Conservation (phyloP, 345 rosid genomes). For the Geranium rotundifolium region DNA sequence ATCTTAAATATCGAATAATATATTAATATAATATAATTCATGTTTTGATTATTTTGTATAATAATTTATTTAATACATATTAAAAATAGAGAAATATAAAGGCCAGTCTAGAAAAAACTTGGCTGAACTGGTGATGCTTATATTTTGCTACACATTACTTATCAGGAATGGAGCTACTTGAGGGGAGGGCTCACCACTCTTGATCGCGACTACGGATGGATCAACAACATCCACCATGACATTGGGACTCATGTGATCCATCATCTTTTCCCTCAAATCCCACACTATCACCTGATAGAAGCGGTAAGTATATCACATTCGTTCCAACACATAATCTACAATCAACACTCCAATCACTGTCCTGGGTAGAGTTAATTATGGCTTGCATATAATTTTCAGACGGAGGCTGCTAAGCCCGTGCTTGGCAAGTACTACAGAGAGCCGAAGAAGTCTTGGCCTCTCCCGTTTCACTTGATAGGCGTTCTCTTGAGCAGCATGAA, state of each 20-base stretch:
- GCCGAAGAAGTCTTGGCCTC: constrained; percentile 60
- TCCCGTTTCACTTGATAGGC: constrained; percentile 56
- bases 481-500: constrained; percentile 42
- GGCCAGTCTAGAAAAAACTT: too few species aligned
- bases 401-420: constrained; percentile 82
- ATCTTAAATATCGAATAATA: too few species aligned
- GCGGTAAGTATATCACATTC: constrained; percentile 36
- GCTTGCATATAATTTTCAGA: constrained; percentile 18
- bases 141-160: too few species aligned
- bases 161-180: constrained; percentile 76
- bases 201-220: constrained; percentile 77
- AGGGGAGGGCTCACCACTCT: constrained; percentile 91
- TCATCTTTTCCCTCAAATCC: constrained; percentile 94
- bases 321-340: too few species aligned
- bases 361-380: too few species aligned
- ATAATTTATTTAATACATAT: too few species aligned
- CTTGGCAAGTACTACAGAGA: constrained; percentile 70
- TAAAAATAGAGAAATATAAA: too few species aligned
- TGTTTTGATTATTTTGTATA: too few species aligned
- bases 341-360: too few species aligned
- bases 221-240: constrained; percentile 89
- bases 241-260: constrained; percentile 93
- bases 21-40: too few species aligned
- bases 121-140: too few species aligned
- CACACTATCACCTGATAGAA: constrained; percentile 81